Evolutionary conservation across 805 yeast species (phyloP).

Genomic region (Blastobotrys mokoenaii): DNA sequence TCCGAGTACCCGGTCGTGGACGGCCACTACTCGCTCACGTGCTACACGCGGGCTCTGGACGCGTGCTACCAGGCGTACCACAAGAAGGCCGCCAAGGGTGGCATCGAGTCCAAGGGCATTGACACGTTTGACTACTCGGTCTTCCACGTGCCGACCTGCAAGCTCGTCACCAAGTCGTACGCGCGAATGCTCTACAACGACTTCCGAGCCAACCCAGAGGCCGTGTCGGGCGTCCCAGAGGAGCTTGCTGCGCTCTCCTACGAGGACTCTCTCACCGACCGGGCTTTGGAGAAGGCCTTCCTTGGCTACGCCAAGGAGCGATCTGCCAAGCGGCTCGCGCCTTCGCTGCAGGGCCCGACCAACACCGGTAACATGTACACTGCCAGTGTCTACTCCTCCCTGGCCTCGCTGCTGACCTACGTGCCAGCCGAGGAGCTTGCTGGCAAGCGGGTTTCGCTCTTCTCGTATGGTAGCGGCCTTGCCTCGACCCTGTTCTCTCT

Average conservation of each 20-base stretch:
- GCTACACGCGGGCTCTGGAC: conserved; percentile 92
- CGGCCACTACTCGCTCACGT: conserved; percentile 89
- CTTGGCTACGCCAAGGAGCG: conserved; percentile 65
- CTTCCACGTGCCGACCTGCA: conserved; percentile 98
- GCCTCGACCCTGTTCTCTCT: conserved; percentile 85
- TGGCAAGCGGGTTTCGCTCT: conserved; percentile 79
- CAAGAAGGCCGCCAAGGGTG: conserved; percentile 54
- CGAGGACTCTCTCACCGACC: conserved; percentile 73
- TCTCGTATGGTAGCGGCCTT: conserved; percentile 97
- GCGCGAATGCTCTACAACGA: conserved; percentile 90
- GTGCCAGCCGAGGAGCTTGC: conserved; percentile 68
- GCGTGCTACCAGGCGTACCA: conserved; percentile 76
- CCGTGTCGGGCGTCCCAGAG: conserved; percentile 45
- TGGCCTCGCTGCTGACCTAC: conserved; percentile 70
- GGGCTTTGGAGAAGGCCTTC: conserved; percentile 75
- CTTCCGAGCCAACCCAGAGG: conserved; percentile 59
- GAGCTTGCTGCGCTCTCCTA: conserved; percentile 56
- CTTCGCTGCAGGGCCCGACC: conserved; percentile 81
- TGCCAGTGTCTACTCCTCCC: conserved; percentile 82
- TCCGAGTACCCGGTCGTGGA: conserved; percentile 96
- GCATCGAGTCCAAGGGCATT: conserved; percentile 40
- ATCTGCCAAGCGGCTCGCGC: conserved; percentile 60
- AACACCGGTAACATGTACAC: conserved; percentile 98
- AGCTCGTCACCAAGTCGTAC: conserved; percentile 83
- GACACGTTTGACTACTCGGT: conserved; percentile 83